Evolutionary conservation across 345 rosid species (phyloP).

Genomic region (Lepidium aucheri): DNA sequence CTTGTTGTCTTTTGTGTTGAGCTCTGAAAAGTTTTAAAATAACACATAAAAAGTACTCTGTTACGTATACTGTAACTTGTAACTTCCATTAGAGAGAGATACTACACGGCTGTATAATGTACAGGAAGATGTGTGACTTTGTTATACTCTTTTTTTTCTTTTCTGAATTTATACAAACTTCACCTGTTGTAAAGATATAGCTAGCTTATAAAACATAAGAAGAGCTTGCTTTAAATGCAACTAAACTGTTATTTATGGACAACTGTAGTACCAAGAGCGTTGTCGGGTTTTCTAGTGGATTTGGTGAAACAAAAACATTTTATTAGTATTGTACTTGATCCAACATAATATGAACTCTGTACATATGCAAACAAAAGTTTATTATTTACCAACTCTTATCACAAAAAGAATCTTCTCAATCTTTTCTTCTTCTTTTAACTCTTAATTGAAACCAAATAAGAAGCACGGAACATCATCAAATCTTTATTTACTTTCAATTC

Average conservation of each 20-base stretch:
- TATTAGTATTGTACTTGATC: constrained; percentile 23
- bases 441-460: not conserved
- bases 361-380: constrained; percentile 12
- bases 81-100: not conserved
- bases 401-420: constrained; percentile 16
- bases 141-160: not conserved
- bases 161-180: not conserved
- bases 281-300: constrained; percentile 8
- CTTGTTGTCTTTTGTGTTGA: not conserved
- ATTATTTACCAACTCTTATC: constrained; percentile 22
- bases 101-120: constrained; percentile 2
- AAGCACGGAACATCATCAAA: constrained; percentile 17
- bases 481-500: constrained; percentile 1
- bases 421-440: not conserved
- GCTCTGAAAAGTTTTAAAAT: constrained; percentile 16
- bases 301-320: constrained; percentile 7
- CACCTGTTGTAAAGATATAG: not conserved
- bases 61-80: constrained; percentile 5
- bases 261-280: constrained; percentile 13
- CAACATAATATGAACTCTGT: constrained; percentile 28
- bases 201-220: not conserved
- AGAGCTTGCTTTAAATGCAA: constrained; percentile 18
- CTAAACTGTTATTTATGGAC: constrained; percentile 11
- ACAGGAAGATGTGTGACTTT: constrained; percentile 5
- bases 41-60: not conserved